Evolutionary conservation across 805 yeast species (phyloP).

Genomic region (Metschnikowia lochheadii): DNA sequence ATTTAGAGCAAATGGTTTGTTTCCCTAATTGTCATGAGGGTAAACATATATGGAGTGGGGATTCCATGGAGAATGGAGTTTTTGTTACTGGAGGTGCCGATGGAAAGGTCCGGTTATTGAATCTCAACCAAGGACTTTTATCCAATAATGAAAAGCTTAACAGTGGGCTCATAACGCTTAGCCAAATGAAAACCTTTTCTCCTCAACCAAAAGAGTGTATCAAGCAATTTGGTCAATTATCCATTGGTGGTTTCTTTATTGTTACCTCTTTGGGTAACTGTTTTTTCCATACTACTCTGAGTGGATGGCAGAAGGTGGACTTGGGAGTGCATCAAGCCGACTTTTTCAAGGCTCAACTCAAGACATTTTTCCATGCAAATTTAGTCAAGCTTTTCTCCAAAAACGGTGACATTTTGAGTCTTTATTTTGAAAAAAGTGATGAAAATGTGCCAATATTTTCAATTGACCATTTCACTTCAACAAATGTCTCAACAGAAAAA

Average conservation of each 20-base stretch:
- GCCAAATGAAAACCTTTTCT: constrained; percentile 16
- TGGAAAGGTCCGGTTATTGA: constrained; percentile 69
- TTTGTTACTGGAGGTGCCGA: constrained; percentile 93
- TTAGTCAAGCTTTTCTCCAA: constrained; percentile 23
- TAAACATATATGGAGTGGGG: constrained; percentile 83
- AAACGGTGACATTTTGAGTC: constrained; percentile 40
- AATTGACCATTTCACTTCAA: no score
- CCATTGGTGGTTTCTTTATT: constrained; percentile 35
- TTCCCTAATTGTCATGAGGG: constrained; percentile 71
- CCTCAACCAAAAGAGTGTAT: constrained; percentile 47
- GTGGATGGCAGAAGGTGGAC: constrained; percentile 8
- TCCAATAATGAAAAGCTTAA: no score
- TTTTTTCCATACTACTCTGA: constrained; percentile 18
- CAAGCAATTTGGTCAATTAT: constrained; percentile 54
- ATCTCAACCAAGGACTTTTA: constrained; percentile 18
- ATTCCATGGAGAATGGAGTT: constrained; percentile 43
- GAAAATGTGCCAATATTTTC: no score
- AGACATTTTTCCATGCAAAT: constrained; percentile 35
- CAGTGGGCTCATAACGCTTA: neutral
- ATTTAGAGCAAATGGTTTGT: constrained; percentile 41
- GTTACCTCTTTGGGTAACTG: constrained; percentile 61
- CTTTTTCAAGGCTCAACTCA: constrained; percentile 23
- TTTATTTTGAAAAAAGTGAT: constrained; percentile 29
- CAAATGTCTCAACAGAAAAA: neutral
- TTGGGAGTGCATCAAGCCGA: neutral